Percentiles rank a stretch among this genome's conserved stretches.
These are phyloP conservation scores for Annulohypoxylon maeteangense DNA, from an alignment of 495 filamentous ascomycete genomes.

Conservation along the genomic window DNA sequence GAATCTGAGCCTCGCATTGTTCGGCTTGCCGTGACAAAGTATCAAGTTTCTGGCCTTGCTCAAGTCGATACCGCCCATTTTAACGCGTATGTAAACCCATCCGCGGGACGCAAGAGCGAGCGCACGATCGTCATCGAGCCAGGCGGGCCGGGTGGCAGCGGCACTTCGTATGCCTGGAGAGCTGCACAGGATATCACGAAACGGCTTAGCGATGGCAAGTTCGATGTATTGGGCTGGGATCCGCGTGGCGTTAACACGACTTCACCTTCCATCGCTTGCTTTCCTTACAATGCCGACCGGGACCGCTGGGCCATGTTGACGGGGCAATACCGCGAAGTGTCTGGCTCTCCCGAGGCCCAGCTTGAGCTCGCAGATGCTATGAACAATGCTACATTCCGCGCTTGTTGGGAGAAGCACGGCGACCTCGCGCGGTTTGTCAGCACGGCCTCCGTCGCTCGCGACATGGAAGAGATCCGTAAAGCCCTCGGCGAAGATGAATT, in stretches of 20 bases:
- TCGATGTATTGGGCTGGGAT: constrained; percentile 66
- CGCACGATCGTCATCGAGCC: constrained; percentile 61
- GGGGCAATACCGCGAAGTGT: constrained; percentile 52
- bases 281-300: constrained; percentile 54
- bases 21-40: constrained; percentile 58
- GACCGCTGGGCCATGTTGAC: constrained; percentile 57
- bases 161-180: constrained; percentile 53
- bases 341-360: constrained; percentile 45
- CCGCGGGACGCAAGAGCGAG: constrained; percentile 51
- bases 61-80: constrained; percentile 17
- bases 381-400: constrained; percentile 54
- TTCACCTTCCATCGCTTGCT: constrained; percentile 61
- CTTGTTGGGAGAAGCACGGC: constrained; percentile 58
- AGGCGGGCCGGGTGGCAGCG: constrained; percentile 59
- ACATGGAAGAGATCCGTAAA: constrained; percentile 62
- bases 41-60: constrained; percentile 57
- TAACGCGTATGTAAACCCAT: not conserved
- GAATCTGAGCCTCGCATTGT: constrained; percentile 53
- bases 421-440: constrained; percentile 55
- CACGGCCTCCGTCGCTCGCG: constrained; percentile 59
- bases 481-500: constrained; percentile 60
- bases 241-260: constrained; percentile 66
- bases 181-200: constrained; percentile 49
- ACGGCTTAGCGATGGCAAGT: constrained; percentile 54
- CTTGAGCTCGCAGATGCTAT: constrained; percentile 54